Percentiles rank a stretch among this genome's conserved stretches.
phyloP scores from a whole-genome alignment of 1,284 basidiomycete species.

The Tilletia walkeri region DNA sequence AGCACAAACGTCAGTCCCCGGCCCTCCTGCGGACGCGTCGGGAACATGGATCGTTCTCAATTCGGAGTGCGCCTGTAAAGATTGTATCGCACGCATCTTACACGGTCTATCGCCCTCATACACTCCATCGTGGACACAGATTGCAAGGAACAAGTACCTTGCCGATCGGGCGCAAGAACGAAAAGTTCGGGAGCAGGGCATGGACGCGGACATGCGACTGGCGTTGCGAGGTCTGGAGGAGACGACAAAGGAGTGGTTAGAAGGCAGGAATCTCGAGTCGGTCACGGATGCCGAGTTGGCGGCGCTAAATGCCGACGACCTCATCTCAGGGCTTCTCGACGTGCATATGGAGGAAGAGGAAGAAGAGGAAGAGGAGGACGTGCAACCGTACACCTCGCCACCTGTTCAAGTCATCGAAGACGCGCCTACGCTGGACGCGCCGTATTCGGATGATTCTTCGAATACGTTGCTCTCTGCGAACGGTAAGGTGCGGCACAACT shows the following conservation, averaged over 20 bases:
- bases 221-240: constrained; percentile 1
- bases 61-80: neutral
- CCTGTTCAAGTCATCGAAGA: too few species aligned
- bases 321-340: neutral
- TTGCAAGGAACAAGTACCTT: constrained; percentile 5
- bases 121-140: constrained; percentile 4
- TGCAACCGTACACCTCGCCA: too few species aligned
- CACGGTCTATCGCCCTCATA: constrained; percentile 3
- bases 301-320: neutral
- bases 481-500: neutral
- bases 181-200: constrained; percentile 9
- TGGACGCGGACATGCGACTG: constrained; percentile 10
- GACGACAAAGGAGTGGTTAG: neutral
- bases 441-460: too few species aligned
- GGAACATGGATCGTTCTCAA: neutral
- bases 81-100: neutral
- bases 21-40: too few species aligned
- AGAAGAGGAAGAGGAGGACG: neutral
- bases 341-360: neutral
- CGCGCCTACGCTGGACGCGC: too few species aligned
- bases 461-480: neutral
- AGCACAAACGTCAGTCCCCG: neutral
- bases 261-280: neutral
- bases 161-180: constrained; percentile 4
- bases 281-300: constrained; percentile 13